A percentile compares a stretch with the other conserved stretches of the same genome.
These are phyloP conservation scores for Miscanthus sacchariflorus DNA, from an alignment of 202 grass and related monocot species.

Conservation along the genomic window DNA sequence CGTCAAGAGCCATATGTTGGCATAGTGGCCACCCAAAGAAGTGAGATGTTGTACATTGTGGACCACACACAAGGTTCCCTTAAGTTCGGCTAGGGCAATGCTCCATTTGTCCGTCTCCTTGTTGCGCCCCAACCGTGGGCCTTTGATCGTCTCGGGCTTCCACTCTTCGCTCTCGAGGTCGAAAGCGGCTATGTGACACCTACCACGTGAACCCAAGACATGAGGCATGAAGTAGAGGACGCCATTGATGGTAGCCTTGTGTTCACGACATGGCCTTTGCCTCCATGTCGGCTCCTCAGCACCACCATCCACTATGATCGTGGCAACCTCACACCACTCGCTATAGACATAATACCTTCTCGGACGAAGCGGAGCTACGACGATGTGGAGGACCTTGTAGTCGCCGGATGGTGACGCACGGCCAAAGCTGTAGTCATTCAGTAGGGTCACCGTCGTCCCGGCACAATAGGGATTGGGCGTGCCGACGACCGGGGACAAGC, in stretches of 20 bases:
- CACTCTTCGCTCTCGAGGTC: neutral
- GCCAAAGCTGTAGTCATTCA: neutral
- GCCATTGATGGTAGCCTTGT: neutral
- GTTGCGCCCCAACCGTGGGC: neutral
- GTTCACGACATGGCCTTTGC: neutral
- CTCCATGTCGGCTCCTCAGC: neutral
- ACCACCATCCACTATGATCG: neutral
- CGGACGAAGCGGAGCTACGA: too few species aligned
- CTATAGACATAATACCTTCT: too few species aligned
- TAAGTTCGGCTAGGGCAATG: neutral
- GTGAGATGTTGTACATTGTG: too few species aligned
- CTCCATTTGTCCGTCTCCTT: accelerated
- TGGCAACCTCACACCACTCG: neutral
- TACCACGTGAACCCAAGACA: accelerated
- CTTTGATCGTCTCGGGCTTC: neutral
- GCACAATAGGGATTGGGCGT: too few species aligned
- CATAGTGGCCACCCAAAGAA: neutral
- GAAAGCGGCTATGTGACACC: neutral
- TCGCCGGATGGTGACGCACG: neutral
- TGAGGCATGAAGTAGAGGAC: neutral
- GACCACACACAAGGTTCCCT: neutral
- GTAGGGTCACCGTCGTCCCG: too few species aligned
- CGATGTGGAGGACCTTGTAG: neutral
- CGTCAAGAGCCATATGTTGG: neutral
- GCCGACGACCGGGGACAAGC: neutral